Evolutionary conservation across 345 rosid genomes (phyloP), one percentile per base, ranked within the genome.

Genomic region (Clarkia xantiana): DNA sequence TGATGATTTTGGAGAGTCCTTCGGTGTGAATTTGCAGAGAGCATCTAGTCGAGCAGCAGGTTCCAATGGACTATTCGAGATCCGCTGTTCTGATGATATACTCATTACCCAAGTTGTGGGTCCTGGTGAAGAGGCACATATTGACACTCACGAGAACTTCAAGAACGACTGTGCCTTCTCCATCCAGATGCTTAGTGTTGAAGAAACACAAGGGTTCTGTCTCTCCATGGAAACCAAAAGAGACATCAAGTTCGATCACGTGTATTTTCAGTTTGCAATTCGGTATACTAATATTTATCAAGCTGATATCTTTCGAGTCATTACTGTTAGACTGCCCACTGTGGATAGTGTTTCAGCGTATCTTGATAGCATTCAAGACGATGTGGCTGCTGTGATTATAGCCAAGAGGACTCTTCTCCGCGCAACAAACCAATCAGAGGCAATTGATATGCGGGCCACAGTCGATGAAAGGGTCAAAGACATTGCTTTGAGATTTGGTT

Each of bases 1-100:
- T 51, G 95, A 93, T 63, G 99, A 93, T 71, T 93, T 93, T 68
- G 95, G 99, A 40, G 99, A 93, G 75, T 90, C 97, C 50, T 93
- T 93, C 61, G 94, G 97, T 49, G 85, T 93, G 58, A 90, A 87
- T 58, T 79, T 87, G 80, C 95, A 93, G 68, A 77, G 95, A 63
- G 97, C 99, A 38, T 76, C 94, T 62, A 66, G 74, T 20, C 74
- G 99, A 63, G 88, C 87, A 18, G 84, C 91, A 17, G 91, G 88
- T 50, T 77, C 88, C 42, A 80, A 76, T 59, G 97, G 99, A 47
- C 66, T 80, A 49, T 67, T 93, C 75, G 99, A 93, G 64, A 76
- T 87, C 63, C 82, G 95, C 52, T 82, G 97, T 67, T 87, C 99
- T 49, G 91, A 87, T 71, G 99, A 93, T 68, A 80, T 93, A 44